Conservation (phyloP, 2,329 filamentous ascomycete species). For the Cytospora piceicola region DNA sequence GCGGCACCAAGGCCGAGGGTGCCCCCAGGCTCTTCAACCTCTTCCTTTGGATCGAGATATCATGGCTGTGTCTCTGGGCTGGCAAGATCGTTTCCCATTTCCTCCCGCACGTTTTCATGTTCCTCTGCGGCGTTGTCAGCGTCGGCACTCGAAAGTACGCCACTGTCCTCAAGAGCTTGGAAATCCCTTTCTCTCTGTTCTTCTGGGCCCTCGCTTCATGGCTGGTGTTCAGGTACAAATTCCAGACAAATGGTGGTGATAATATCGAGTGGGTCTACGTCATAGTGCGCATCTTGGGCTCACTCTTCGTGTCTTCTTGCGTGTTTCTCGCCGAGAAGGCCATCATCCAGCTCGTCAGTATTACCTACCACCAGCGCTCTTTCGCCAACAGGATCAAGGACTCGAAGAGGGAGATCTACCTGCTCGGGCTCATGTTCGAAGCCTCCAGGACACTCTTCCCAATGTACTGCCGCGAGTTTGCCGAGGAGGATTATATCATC, state of each 20-base stretch:
- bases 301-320: slow-evolving; percentile 68
- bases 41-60: slow-evolving; percentile 70
- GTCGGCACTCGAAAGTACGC: slow-evolving; percentile 73
- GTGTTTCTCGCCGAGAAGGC: slow-evolving; percentile 78
- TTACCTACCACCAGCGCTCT: slow-evolving; percentile 83
- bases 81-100: slow-evolving; percentile 67
- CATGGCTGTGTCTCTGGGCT: slow-evolving; percentile 70
- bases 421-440: slow-evolving; percentile 86
- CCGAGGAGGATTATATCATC: slow-evolving; percentile 90
- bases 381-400: slow-evolving; percentile 84
- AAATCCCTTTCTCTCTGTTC: slow-evolving; percentile 69
- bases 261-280: slow-evolving; percentile 58
- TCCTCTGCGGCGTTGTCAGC: slow-evolving; percentile 70
- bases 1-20: slow-evolving; percentile 32
- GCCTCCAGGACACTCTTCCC: slow-evolving; percentile 88
- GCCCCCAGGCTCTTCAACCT: slow-evolving; percentile 57
- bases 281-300: slow-evolving; percentile 67
- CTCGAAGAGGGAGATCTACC: slow-evolving; percentile 82
- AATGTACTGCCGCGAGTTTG: slow-evolving; percentile 88
- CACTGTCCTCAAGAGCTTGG: slow-evolving; percentile 64
- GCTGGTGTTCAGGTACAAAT: slow-evolving; percentile 64
- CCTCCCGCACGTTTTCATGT: slow-evolving; percentile 67
- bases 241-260: slow-evolving; percentile 39
- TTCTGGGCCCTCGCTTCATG: slow-evolving; percentile 68
- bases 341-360: slow-evolving; percentile 80